phyloP scores from a whole-genome alignment of 163 green algal genomes.

The Trebouxiophyceae sp. region DNA sequence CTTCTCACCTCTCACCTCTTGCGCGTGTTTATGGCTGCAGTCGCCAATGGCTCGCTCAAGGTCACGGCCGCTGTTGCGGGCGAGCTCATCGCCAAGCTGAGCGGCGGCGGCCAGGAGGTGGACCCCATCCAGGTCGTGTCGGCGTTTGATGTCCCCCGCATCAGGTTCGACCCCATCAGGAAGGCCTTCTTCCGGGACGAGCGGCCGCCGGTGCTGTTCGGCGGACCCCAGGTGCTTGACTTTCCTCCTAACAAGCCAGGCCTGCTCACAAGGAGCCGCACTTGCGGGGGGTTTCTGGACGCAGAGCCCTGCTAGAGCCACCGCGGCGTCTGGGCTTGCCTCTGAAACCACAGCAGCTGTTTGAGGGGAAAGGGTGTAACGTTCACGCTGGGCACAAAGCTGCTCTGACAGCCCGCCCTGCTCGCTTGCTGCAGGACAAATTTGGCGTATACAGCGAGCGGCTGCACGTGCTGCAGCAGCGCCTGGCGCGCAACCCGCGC shows the following conservation, averaged over 20 bases:
- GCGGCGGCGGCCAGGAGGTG: conserved; percentile 1
- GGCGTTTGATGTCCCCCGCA: conserved; percentile 56
- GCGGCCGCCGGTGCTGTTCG: conserved; percentile 13
- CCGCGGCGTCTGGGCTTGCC: too few species aligned
- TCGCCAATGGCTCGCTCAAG: too few species aligned
- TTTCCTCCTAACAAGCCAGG: too few species aligned
- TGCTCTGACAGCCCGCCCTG: too few species aligned
- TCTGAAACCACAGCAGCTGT: too few species aligned
- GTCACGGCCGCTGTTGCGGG: background rate
- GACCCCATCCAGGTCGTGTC: conserved; percentile 39
- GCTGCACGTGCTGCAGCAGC: conserved; percentile 68
- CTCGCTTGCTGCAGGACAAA: conserved; percentile 80
- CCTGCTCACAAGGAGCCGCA: too few species aligned
- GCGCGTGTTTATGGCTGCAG: background rate
- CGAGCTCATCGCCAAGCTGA: background rate
- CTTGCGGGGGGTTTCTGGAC: too few species aligned
- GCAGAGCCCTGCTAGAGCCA: too few species aligned
- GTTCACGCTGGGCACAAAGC: too few species aligned
- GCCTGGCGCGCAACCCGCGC: conserved; percentile 55
- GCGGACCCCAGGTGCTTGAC: conserved; percentile 29
- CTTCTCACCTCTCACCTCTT: too few species aligned
- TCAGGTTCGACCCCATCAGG: conserved; percentile 60
- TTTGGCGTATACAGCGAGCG: conserved; percentile 61
- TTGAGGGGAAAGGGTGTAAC: too few species aligned
- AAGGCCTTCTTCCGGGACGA: conserved; percentile 41